Conservation (phyloP, 331 rosid species). For the Stylosanthes scabra region DNA sequence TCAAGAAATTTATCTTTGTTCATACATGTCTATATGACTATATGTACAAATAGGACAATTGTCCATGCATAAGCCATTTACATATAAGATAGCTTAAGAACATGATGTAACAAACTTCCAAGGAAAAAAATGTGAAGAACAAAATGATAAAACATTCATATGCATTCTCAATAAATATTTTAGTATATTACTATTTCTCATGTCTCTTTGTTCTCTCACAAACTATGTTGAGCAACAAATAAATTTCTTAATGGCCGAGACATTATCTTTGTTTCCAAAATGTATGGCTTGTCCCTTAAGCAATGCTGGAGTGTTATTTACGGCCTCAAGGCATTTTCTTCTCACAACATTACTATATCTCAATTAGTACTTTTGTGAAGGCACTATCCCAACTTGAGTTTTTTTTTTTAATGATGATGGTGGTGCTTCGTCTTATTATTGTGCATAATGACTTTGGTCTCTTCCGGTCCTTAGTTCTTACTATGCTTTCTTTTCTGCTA, state of each 20-base stretch:
- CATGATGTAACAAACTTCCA: constrained; percentile 15
- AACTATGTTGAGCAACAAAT: constrained; percentile 77
- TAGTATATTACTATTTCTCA: neutral
- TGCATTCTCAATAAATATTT: constrained; percentile 12
- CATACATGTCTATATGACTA: too few relatives aligned
- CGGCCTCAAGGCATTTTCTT: constrained; percentile 64
- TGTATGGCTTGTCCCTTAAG: constrained; percentile 70
- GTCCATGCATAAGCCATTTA: too few relatives aligned
- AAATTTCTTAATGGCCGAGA: constrained; percentile 60
- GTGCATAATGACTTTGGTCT: too few relatives aligned
- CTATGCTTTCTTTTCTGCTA: too few relatives aligned
- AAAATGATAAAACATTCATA: constrained; percentile 20
- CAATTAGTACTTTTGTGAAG: constrained; percentile 71
- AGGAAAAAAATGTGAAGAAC: neutral
- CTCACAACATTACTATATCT: constrained; percentile 70
- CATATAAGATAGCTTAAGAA: neutral
- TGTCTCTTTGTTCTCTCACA: constrained; percentile 3
- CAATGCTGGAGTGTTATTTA: constrained; percentile 58
- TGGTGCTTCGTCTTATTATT: too few relatives aligned
- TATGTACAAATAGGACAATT: too few relatives aligned
- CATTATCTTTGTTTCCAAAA: constrained; percentile 64
- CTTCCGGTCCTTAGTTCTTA: too few relatives aligned
- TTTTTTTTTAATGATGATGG: too few relatives aligned
- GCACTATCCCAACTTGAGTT: constrained; percentile 45
- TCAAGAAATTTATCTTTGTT: too few relatives aligned